Percentiles rank a stretch among this genome's conserved stretches.
These are phyloP conservation scores for Ophiosphaerella herpotricha DNA, from an alignment of 2,329 filamentous ascomycete species.

Conservation along the genomic window DNA sequence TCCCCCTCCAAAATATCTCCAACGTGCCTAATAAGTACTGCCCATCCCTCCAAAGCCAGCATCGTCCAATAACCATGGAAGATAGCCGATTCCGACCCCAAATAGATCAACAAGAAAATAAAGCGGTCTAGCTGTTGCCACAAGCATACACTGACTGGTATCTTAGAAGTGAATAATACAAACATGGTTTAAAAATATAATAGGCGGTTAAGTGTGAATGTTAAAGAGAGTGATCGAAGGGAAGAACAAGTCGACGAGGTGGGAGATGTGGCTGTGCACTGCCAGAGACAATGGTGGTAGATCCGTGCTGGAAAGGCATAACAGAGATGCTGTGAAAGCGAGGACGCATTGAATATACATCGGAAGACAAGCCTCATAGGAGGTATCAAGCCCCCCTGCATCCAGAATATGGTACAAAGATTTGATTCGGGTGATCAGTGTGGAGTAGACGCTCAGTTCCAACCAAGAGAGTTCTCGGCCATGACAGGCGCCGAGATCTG, in stretches of 20 bases:
- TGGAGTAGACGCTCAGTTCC: slow-evolving; percentile 68
- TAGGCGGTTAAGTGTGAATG: slow-evolving; percentile 34
- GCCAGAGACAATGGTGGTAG: slow-evolving; percentile 16
- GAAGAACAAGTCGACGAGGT: slow-evolving; percentile 26
- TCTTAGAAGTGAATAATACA: slow-evolving; percentile 47
- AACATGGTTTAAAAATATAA: slow-evolving; percentile 33
- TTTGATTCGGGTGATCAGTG: slow-evolving; percentile 19
- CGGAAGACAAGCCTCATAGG: slow-evolving; percentile 9
- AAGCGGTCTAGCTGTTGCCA: slow-evolving; percentile 40
- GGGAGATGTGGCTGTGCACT: slow-evolving; percentile 20
- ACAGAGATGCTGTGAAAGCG: slow-evolving; percentile 8
- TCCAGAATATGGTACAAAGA: slow-evolving; percentile 37
- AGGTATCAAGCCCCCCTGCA: slow-evolving; percentile 8
- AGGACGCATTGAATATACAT: slow-evolving; percentile 24
- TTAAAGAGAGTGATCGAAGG: slow-evolving; percentile 45
- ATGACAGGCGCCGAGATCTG: slow-evolving; percentile 89
- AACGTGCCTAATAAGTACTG: slow-evolving; percentile 28
- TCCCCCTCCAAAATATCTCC: slow-evolving; percentile 3
- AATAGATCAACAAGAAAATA: slow-evolving; percentile 29
- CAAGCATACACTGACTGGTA: slow-evolving; percentile 48
- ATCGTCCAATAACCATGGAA: slow-evolving; percentile 15
- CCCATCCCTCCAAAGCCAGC: slow-evolving; percentile 21
- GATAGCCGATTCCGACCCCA: slow-evolving; percentile 9
- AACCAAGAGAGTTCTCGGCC: slow-evolving; percentile 92
- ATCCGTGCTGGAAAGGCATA: slow-evolving; percentile 10